Evolutionary conservation across 116 monocot genomes (phyloP).

Genomic region (Iris pallida): DNA sequence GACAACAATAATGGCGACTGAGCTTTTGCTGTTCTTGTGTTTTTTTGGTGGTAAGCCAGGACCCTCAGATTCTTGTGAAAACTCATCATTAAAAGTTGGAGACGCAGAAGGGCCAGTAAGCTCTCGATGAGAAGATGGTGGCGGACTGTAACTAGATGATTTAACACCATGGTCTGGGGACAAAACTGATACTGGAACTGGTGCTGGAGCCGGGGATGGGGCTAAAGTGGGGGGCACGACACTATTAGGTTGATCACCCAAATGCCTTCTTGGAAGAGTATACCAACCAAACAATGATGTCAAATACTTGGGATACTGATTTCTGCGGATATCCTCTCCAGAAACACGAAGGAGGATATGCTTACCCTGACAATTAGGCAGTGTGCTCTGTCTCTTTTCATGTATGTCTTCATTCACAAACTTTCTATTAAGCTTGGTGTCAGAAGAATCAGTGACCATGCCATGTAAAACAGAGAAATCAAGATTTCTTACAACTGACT

Average conservation of each 20-base stretch:
- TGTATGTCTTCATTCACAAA: neutral
- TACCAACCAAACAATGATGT: constrained; percentile 9
- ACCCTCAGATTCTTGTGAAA: neutral
- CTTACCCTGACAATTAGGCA: constrained; percentile 24
- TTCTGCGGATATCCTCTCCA: constrained; percentile 8
- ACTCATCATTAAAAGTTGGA: constrained; percentile 3
- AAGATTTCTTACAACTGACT: constrained; percentile 4
- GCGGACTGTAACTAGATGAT: neutral
- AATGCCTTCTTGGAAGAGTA: constrained; percentile 26
- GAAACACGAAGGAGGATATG: constrained; percentile 5
- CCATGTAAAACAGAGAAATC: neutral
- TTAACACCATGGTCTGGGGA: constrained; percentile 6
- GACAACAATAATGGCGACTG: constrained; percentile 32
- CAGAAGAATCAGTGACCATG: constrained; percentile 7
- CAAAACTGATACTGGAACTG: constrained; percentile 2
- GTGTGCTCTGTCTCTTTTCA: constrained; percentile 2
- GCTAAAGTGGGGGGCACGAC: neutral
- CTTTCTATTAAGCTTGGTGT: neutral
- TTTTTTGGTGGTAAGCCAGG: constrained; percentile 15
- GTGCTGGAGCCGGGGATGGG: constrained; percentile 5
- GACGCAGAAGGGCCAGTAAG: neutral
- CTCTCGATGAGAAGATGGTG: constrained; percentile 10
- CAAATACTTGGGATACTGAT: neutral
- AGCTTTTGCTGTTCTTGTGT: constrained; percentile 10
- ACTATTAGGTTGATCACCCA: constrained; percentile 19